Percentiles rank a stretch among this genome's conserved stretches.
phyloP scores from a whole-genome alignment of 768 basidiomycete species.

The Auriscalpium microsporum region DNA sequence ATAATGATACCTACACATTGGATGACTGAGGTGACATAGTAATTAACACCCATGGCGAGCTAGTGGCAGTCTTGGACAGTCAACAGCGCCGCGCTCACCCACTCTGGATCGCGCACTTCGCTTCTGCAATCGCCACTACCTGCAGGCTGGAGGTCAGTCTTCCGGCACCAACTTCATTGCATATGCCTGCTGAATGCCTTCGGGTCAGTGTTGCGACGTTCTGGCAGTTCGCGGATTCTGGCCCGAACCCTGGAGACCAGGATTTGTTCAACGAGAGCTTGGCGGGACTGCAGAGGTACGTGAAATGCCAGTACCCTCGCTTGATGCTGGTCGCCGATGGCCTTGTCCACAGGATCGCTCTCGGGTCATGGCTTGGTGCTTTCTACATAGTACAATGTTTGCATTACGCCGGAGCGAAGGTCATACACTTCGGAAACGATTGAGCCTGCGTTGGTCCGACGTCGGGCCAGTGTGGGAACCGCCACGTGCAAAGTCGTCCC shows the following conservation, averaged over 20 bases:
- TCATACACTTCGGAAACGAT: too few relatives aligned
- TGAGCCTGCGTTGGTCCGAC: too few relatives aligned
- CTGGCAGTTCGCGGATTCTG: slow-evolving; percentile 53
- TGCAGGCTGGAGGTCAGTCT: slow-evolving; percentile 45
- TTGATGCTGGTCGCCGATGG: too few relatives aligned
- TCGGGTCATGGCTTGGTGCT: too few relatives aligned
- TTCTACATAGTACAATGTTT: too few relatives aligned
- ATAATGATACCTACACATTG: not conserved
- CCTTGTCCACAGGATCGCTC: too few relatives aligned
- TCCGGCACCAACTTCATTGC: not conserved
- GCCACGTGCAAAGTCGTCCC: too few relatives aligned
- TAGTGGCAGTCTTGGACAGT: slow-evolving; percentile 68
- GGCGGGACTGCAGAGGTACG: slow-evolving; percentile 32
- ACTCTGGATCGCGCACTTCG: slow-evolving; percentile 52
- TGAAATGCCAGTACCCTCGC: not conserved
- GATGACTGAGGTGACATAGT: slow-evolving; percentile 22
- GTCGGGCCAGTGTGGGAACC: too few relatives aligned
- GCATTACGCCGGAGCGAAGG: too few relatives aligned
- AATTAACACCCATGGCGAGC: slow-evolving; percentile 55
- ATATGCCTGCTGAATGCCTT: too few relatives aligned
- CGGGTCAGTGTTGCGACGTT: slow-evolving; percentile 38
- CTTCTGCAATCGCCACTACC: slow-evolving; percentile 45
- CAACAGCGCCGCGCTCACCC: slow-evolving; percentile 48
- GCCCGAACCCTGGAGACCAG: slow-evolving; percentile 49
- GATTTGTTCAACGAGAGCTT: slow-evolving; percentile 48